A percentile compares a stretch with the other conserved stretches of the same genome.
These are phyloP conservation scores for Saraca asoca DNA, from an alignment of 331 rosid species.

Conservation along the genomic window DNA sequence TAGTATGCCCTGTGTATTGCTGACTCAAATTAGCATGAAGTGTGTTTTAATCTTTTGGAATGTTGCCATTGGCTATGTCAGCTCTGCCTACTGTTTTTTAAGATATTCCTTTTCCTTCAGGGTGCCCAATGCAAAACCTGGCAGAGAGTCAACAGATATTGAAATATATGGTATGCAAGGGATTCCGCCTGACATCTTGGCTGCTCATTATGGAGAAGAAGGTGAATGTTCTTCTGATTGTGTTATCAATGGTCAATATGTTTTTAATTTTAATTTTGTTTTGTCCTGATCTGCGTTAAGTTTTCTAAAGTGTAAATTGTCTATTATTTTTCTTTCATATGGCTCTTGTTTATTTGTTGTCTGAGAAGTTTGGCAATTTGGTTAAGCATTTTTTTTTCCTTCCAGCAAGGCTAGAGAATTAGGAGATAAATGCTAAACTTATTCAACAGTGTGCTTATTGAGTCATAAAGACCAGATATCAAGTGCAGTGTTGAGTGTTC, in stretches of 20 bases:
- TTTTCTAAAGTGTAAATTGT: neutral
- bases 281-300: neutral
- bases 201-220: conserved; percentile 97
- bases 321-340: neutral
- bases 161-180: conserved; percentile 99
- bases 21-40: neutral
- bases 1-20: neutral
- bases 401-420: neutral
- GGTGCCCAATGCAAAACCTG: conserved; percentile 96
- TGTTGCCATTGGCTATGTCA: neutral
- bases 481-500: no score
- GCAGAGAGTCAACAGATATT: conserved; percentile 86
- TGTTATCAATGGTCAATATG: no score
- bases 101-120: conserved; percentile 39
- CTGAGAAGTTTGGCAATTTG: neutral
- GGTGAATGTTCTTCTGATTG: conserved; percentile 46
- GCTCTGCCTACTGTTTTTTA: neutral
- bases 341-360: neutral
- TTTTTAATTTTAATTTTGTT: no score
- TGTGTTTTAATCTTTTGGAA: neutral
- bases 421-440: neutral
- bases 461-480: no score
- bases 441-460: neutral
- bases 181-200: conserved; percentile 86
- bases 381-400: neutral